Conservation (phyloP, 2,329 filamentous ascomycete species). For the Calonectria naviculata region DNA sequence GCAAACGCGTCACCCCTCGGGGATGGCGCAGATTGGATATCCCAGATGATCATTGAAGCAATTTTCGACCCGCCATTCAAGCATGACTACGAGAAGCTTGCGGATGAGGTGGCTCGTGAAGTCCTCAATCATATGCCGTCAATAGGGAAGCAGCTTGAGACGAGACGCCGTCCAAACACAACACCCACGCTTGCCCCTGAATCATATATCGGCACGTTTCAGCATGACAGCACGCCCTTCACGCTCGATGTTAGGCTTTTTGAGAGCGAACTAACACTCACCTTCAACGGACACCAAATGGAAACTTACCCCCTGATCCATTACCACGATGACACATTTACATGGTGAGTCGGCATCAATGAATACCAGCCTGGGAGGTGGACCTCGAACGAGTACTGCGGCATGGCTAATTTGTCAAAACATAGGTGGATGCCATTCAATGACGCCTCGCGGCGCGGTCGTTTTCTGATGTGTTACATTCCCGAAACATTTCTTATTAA, state of each 20-base stretch:
- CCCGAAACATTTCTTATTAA: background rate
- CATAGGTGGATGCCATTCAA: background rate
- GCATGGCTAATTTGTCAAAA: background rate
- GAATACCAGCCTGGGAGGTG: background rate
- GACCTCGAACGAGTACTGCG: too few species aligned
- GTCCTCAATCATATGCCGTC: background rate
- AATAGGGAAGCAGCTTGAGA: background rate
- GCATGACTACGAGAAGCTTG: background rate
- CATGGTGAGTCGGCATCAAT: background rate
- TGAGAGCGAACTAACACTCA: background rate
- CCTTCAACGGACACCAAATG: background rate
- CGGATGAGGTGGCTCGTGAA: background rate
- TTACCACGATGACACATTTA: slow-evolving; percentile 4
- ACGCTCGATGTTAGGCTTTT: background rate
- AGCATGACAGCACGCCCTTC: background rate
- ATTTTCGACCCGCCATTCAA: background rate
- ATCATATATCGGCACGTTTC: background rate
- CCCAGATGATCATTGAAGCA: background rate
- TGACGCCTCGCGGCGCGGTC: background rate
- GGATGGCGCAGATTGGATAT: background rate
- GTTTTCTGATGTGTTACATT: background rate
- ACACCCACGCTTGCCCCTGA: background rate
- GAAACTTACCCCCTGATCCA: background rate
- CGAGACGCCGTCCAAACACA: background rate
- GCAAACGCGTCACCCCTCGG: slow-evolving; percentile 7